Base-by-base conservation (phyloP, 2,329 filamentous ascomycete genomes). In the Botrytis fabae region DNA sequence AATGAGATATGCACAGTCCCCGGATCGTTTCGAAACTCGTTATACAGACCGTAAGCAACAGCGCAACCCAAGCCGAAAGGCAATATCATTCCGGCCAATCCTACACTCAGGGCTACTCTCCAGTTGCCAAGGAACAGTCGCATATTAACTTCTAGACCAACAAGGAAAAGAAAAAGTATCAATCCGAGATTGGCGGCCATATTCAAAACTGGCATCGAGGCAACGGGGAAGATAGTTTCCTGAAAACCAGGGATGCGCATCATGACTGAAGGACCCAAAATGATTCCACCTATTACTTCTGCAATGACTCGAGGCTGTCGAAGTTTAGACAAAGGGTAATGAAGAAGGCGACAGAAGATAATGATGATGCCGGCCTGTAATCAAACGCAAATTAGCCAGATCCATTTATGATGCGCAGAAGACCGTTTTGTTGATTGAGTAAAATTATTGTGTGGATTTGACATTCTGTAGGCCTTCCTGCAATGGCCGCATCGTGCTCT, bases 231-330 rank as follows among this genome's bases (percentile, higher is more conserved):
- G 76, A 97, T 95, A 75, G 91, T 85, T 4, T 85, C 82, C 69
- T 89, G 86, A 83, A 97, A 97, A 57, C 91, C 90, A 1, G 93
- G 93, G 35, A 97, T 94, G 70, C 92, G 90, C 79, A 94, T 94
- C 89, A 97, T 92, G 35, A 97, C 92, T 0, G 94, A 96, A 1
- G 94, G 94, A 5, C 94, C 94, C 1, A 97, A 87, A 54, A 97
- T 82, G 79, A 96, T 93, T 70, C 93, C 93, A n/a, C 92, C 92
- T 72, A 95, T 89, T 73, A 96, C 93, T 83, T 96, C 93, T 68
- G 93, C 91, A 78, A 96, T 95, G 77, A 96, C 93, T 64, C 92
- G 89, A 75, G 93, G 93, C 80, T 96, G 93, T 72, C 92, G 90
- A 68, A 96, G 86, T 78, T 90, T 91, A 77, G 91, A 91, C 8